Conservation (phyloP, 176 grass and related monocot species). For the Canna indica region DNA sequence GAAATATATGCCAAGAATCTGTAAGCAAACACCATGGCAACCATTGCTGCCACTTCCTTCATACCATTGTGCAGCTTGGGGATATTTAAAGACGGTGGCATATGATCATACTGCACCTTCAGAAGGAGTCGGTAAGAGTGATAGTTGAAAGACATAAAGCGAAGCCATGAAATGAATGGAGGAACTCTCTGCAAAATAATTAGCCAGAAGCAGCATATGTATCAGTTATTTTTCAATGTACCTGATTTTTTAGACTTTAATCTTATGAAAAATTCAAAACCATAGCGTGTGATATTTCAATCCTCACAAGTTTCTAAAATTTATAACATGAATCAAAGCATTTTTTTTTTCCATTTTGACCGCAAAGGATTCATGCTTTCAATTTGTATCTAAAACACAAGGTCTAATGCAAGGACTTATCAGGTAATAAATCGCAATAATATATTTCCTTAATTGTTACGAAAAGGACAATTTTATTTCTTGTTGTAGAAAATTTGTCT, state of each 20-base stretch:
- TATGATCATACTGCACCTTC: slow-evolving; percentile 73
- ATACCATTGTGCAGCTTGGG: slow-evolving; percentile 44
- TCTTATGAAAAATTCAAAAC: background rate
- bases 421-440: no score
- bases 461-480: background rate
- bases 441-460: no score
- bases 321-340: no score
- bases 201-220: no score
- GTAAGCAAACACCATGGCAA: slow-evolving; percentile 80
- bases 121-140: slow-evolving; percentile 87
- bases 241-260: background rate
- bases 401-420: no score
- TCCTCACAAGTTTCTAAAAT: no score
- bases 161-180: slow-evolving; percentile 88
- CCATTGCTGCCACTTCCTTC: slow-evolving; percentile 51
- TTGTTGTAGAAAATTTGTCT: background rate
- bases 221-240: background rate
- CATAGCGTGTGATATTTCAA: no score
- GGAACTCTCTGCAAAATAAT: slow-evolving; percentile 64
- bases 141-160: slow-evolving; percentile 93
- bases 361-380: no score
- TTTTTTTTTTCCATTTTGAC: no score
- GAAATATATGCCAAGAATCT: slow-evolving; percentile 75
- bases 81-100: slow-evolving; percentile 44
- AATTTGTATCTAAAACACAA: no score